Percentiles rank a stretch among this genome's conserved stretches.
phyloP scores from a whole-genome alignment of 1,139 yeast genomes.

The Taphrina populina region DNA sequence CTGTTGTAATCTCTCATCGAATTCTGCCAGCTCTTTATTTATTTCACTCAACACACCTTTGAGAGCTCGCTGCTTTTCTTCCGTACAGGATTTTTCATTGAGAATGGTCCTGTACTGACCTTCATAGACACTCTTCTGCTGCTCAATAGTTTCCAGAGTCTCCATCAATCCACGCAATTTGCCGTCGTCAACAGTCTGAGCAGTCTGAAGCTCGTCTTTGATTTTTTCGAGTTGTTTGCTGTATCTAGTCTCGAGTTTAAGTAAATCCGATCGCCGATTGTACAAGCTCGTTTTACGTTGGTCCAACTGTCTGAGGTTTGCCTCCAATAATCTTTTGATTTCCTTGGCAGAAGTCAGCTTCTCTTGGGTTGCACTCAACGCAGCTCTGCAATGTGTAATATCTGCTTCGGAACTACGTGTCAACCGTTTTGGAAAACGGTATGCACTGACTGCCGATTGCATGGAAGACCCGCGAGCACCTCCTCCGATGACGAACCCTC shows the following conservation, averaged over 20 bases:
- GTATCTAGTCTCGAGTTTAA: slow-evolving; percentile 6
- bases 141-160: slow-evolving; percentile 15
- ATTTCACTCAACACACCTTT: slow-evolving; percentile 41
- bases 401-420: slow-evolving; percentile 36
- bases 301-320: slow-evolving; percentile 2
- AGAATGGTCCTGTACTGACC: slow-evolving; percentile 15
- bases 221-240: slow-evolving; percentile 9
- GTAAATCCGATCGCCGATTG: slow-evolving; percentile 4
- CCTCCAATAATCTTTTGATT: background rate
- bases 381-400: slow-evolving; percentile 21
- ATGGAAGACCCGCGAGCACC: slow-evolving; percentile 50
- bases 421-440: slow-evolving; percentile 41
- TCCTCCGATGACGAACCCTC: slow-evolving; percentile 47
- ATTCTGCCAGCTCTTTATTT: slow-evolving; percentile 41
- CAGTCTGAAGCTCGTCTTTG: slow-evolving; percentile 22
- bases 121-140: slow-evolving; percentile 20
- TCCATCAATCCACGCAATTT: slow-evolving; percentile 22
- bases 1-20: slow-evolving; percentile 38
- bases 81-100: slow-evolving; percentile 17
- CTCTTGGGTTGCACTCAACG: slow-evolving; percentile 10
- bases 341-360: slow-evolving; percentile 9
- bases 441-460: slow-evolving; percentile 60
- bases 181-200: slow-evolving; percentile 24
- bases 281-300: background rate
- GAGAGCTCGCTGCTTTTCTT: slow-evolving; percentile 12